Evolutionary conservation across 2,329 filamentous ascomycete genomes (phyloP).

Genomic region (Alternaria solani): DNA sequence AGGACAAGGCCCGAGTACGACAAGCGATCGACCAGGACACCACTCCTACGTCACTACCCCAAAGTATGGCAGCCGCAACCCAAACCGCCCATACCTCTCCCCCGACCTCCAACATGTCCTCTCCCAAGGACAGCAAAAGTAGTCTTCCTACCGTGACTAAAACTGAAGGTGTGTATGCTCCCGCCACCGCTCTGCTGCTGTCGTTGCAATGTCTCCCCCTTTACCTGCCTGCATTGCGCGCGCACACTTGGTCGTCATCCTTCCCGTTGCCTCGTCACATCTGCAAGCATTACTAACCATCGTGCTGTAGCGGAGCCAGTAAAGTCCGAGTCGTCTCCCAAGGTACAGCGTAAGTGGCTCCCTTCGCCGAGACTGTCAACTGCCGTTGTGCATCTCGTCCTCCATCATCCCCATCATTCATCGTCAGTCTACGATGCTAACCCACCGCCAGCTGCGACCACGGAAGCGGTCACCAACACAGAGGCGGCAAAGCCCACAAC

Average conservation of each 20-base stretch:
- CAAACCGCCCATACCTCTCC: constrained; percentile 46
- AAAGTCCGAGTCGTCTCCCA: constrained; percentile 33
- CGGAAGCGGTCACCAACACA: constrained; percentile 28
- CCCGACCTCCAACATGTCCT: constrained; percentile 50
- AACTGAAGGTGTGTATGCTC: constrained; percentile 45
- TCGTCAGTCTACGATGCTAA: constrained; percentile 25
- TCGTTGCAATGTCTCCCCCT: constrained; percentile 2
- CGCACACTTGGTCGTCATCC: constrained; percentile 24
- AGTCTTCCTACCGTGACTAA: constrained; percentile 42
- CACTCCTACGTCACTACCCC: constrained; percentile 47
- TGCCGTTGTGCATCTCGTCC: constrained; percentile 9
- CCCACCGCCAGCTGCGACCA: constrained; percentile 25
- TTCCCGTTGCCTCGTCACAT: constrained; percentile 12
- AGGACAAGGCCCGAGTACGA: constrained; percentile 34
- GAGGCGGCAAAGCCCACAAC: constrained; percentile 46
- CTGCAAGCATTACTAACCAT: constrained; percentile 31
- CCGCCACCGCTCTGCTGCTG: constrained; percentile 5
- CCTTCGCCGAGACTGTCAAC: constrained; percentile 7
- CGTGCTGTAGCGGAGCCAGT: constrained; percentile 31
- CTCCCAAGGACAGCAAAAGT: constrained; percentile 49
- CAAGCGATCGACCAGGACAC: constrained; percentile 41
- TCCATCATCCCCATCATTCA: neutral
- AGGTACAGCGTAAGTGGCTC: constrained; percentile 37
- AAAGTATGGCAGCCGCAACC: constrained; percentile 47
- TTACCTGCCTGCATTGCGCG: constrained; percentile 6